Conservation (phyloP, 2,329 filamentous ascomycete genomes). For the Phialophora expanda region DNA sequence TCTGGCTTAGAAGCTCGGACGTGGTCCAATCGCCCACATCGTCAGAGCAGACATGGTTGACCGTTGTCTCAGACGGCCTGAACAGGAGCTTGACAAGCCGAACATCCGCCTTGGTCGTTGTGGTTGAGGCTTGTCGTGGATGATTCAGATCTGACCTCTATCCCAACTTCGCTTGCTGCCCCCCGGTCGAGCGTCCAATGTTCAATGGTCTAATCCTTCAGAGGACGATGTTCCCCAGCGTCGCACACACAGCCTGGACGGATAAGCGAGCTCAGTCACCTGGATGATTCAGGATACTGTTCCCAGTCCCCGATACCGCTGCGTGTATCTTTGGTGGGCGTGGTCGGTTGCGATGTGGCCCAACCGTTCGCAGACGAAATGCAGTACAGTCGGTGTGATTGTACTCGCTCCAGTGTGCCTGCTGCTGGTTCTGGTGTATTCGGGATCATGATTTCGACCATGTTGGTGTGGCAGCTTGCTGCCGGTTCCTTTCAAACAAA, state of each 20-base stretch:
- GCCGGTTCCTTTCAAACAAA: conserved; percentile 26
- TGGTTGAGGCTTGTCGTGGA: not conserved
- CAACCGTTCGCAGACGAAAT: conserved; percentile 5
- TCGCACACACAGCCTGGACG: conserved; percentile 21
- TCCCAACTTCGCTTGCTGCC: not conserved
- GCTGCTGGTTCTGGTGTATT: not conserved
- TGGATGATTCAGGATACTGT: conserved; percentile 1
- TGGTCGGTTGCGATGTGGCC: conserved; percentile 17
- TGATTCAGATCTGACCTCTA: not conserved
- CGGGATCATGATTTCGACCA: conserved; percentile 9
- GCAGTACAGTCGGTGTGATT: conserved; percentile 29
- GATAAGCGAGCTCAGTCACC: conserved; percentile 20
- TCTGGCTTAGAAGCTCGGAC: not conserved
- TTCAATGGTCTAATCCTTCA: not conserved
- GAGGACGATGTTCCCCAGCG: conserved; percentile 9
- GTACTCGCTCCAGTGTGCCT: conserved; percentile 1
- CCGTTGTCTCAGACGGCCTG: conserved; percentile 2
- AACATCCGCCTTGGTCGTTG: not conserved
- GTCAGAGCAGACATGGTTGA: not conserved
- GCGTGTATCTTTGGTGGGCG: not conserved
- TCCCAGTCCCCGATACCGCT: not conserved
- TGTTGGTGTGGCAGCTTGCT: conserved; percentile 9
- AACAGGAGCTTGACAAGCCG: not conserved
- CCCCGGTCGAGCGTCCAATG: not conserved
- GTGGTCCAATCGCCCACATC: not conserved